These are phyloP conservation scores for Penicillium parvum DNA, from an alignment of 495 filamentous ascomycete genomes.

Conservation along the genomic window DNA sequence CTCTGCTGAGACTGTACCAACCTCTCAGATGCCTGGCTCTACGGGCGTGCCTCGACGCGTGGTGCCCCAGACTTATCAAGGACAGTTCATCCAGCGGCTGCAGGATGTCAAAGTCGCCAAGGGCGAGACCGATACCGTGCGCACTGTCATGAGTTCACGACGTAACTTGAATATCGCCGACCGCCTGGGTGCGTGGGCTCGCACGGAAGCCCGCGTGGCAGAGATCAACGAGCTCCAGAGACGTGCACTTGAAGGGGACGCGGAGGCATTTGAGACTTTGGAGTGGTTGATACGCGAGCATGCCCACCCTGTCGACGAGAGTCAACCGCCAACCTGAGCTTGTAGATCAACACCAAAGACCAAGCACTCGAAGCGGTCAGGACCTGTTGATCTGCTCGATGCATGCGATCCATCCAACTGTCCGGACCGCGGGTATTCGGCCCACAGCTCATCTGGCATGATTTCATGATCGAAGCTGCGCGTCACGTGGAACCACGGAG, in stretches of 20 bases:
- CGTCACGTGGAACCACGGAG: not conserved
- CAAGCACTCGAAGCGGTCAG: not conserved
- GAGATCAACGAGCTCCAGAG: slow-evolving; percentile 33
- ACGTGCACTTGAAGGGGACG: slow-evolving; percentile 31
- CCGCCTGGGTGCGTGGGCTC: slow-evolving; percentile 34
- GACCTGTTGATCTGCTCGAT: not conserved
- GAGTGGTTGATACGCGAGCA: slow-evolving; percentile 20
- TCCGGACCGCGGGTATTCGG: slow-evolving; percentile 5
- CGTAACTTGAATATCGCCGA: slow-evolving; percentile 30
- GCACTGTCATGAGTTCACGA: slow-evolving; percentile 28
- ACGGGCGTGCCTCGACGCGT: slow-evolving; percentile 15
- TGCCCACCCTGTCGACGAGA: not conserved
- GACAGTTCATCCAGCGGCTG: slow-evolving; percentile 41
- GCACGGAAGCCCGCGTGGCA: slow-evolving; percentile 37
- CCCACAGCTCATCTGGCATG: not conserved
- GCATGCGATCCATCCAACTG: not conserved
- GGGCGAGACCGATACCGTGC: slow-evolving; percentile 45
- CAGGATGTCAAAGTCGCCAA: slow-evolving; percentile 37
- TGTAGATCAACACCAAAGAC: not conserved
- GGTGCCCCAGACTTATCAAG: slow-evolving; percentile 31
- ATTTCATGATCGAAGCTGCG: not conserved
- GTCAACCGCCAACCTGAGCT: not conserved
- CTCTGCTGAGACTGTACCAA: not conserved
- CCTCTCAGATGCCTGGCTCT: slow-evolving; percentile 1
- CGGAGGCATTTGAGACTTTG: slow-evolving; percentile 29